Conservation (phyloP, 768 basidiomycete genomes). For the Tulasnella sp. region DNA sequence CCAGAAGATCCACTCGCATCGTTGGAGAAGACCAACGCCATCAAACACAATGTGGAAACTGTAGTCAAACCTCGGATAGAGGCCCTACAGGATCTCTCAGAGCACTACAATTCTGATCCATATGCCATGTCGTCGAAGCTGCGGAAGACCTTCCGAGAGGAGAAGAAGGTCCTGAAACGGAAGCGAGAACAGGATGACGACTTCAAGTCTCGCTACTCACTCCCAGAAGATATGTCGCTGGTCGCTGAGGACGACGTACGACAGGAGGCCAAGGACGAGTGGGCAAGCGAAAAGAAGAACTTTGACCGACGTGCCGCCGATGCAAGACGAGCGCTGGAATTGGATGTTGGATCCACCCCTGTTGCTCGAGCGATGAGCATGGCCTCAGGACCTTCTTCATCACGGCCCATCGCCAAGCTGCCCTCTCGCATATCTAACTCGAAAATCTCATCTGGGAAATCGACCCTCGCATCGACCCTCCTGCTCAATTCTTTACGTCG, state of each 20-base stretch:
- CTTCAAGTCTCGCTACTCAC: conserved; percentile 63
- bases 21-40: conserved; percentile 79
- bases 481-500: conserved; percentile 15
- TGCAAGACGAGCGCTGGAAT: conserved; percentile 14
- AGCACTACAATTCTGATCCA: conserved; percentile 76
- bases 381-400: background rate
- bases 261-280: conserved; percentile 52
- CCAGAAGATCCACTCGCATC: conserved; percentile 78
- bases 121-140: conserved; percentile 65
- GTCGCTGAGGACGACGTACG: conserved; percentile 45
- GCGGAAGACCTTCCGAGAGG: conserved; percentile 73
- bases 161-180: conserved; percentile 68
- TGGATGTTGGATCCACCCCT: conserved; percentile 14
- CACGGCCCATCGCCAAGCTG: background rate
- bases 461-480: conserved; percentile 14
- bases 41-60: conserved; percentile 58
- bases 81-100: conserved; percentile 63
- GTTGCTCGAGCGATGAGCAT: conserved; percentile 4
- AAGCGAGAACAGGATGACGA: conserved; percentile 59
- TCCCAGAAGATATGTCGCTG: conserved; percentile 58
- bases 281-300: conserved; percentile 45
- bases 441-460: conserved; percentile 1
- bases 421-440: conserved; percentile 1
- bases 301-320: conserved; percentile 32
- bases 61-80: conserved; percentile 75